phyloP scores from a whole-genome alignment of 148 eudicot species.

The Camellia lanceoleosa region DNA sequence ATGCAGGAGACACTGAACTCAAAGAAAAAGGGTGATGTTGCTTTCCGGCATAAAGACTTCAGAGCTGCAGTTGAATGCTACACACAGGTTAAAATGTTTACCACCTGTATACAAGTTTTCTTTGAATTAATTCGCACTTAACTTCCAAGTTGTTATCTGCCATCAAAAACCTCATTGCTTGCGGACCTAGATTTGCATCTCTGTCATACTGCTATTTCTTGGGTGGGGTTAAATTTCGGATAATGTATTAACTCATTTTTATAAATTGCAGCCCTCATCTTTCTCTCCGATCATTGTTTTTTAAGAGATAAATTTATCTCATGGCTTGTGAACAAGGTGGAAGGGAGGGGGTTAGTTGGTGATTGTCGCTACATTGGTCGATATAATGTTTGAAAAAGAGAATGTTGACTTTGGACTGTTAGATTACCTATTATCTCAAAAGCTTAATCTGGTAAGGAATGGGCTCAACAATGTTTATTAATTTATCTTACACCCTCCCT shows the following conservation, averaged over 20 bases:
- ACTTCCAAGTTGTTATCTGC: background rate
- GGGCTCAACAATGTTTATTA: no score
- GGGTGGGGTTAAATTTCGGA: background rate
- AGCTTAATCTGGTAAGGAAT: no score
- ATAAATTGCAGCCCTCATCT: no score
- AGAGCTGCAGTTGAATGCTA: constrained; percentile 77
- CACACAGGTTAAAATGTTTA: constrained; percentile 51
- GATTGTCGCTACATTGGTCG: background rate
- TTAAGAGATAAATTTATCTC: background rate
- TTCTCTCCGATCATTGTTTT: background rate
- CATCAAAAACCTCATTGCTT: background rate
- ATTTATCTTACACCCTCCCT: no score
- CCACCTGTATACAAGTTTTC: background rate
- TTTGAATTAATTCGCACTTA: background rate
- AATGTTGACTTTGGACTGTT: background rate
- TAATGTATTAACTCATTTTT: background rate
- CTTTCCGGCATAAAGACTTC: constrained; percentile 82
- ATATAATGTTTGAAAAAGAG: background rate
- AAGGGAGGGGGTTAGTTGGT: background rate
- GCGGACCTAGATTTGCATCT: background rate
- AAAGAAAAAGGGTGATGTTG: constrained; percentile 88
- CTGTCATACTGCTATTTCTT: background rate
- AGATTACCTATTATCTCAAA: background rate
- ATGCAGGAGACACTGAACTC: constrained; percentile 90
- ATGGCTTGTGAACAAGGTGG: background rate